phyloP scores from a whole-genome alignment of 148 eudicot genomes.

The Rhododendron griersonianum region DNA sequence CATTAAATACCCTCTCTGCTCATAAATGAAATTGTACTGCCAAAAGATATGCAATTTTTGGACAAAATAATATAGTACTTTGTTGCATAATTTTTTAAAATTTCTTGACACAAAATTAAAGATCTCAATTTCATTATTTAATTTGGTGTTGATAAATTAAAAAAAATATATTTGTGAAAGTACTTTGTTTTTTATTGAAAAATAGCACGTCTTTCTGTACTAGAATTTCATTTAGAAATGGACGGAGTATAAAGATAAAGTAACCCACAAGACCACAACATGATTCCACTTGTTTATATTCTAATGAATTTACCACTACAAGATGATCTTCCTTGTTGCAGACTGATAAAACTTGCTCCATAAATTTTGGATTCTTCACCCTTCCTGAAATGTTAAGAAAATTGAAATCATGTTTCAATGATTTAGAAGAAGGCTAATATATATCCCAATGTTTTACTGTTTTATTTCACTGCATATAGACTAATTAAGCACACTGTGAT shows the following conservation, averaged over 20 bases:
- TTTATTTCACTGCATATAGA: neutral
- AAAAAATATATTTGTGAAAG: too few species aligned
- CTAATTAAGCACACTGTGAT: neutral
- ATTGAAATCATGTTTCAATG: neutral
- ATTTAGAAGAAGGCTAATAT: neutral
- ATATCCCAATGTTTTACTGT: neutral
- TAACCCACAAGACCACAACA: neutral
- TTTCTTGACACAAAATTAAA: neutral
- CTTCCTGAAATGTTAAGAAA: conserved; percentile 34
- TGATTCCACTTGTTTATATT: neutral
- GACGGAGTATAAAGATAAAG: neutral
- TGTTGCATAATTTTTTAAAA: neutral
- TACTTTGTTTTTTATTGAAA: too few species aligned
- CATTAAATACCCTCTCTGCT: neutral
- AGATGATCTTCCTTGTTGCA: conserved; percentile 41
- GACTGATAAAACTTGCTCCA: conserved; percentile 43
- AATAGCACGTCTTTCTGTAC: too few species aligned
- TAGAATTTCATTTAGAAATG: too few species aligned
- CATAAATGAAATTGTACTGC: too few species aligned
- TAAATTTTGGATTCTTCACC: conserved; percentile 50
- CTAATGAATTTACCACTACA: conserved; percentile 40
- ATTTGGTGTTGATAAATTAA: too few species aligned
- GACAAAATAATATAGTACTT: neutral
- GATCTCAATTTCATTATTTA: too few species aligned
- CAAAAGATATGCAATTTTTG: neutral